Conservation (phyloP, 2,329 filamentous ascomycete species). For the Mycosphaerella sp. region DNA sequence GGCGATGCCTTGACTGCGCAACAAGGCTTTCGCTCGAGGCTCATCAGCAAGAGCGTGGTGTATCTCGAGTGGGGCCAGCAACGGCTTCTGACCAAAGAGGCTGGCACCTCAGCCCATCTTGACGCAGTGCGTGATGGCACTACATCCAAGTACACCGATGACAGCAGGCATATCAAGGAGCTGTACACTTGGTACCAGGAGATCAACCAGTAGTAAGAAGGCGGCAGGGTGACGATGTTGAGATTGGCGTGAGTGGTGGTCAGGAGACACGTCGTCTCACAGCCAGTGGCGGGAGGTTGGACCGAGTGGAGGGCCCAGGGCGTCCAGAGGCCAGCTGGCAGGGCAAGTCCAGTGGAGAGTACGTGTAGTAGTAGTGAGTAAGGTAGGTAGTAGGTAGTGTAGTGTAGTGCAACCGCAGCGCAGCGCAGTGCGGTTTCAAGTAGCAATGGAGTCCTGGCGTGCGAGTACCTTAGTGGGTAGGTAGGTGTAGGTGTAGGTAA, state of each 20-base stretch:
- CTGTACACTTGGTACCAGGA: slow-evolving; percentile 17
- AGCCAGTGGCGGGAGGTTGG: background rate
- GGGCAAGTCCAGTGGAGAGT: no score
- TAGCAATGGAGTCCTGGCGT: background rate
- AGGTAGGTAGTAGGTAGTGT: no score
- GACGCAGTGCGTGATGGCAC: slow-evolving; percentile 23
- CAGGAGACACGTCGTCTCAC: background rate
- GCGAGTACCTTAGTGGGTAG: no score
- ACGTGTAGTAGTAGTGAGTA: background rate
- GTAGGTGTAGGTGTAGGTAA: no score
- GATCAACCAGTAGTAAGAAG: background rate
- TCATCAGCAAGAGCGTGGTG: slow-evolving; percentile 28
- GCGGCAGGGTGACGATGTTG: background rate
- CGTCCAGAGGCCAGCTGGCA: background rate
- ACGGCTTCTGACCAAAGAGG: slow-evolving; percentile 28
- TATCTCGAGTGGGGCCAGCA: slow-evolving; percentile 30
- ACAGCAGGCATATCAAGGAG: slow-evolving; percentile 32
- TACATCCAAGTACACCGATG: slow-evolving; percentile 32
- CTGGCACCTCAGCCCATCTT: slow-evolving; percentile 27
- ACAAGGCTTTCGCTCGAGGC: slow-evolving; percentile 26
- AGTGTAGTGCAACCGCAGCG: no score
- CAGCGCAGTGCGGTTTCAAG: background rate
- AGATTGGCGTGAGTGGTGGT: background rate
- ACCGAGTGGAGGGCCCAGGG: background rate
- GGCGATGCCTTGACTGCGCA: background rate